These are phyloP conservation scores for Fonsecaea monophora DNA, from an alignment of 2,329 filamentous ascomycete genomes.

Conservation along the genomic window DNA sequence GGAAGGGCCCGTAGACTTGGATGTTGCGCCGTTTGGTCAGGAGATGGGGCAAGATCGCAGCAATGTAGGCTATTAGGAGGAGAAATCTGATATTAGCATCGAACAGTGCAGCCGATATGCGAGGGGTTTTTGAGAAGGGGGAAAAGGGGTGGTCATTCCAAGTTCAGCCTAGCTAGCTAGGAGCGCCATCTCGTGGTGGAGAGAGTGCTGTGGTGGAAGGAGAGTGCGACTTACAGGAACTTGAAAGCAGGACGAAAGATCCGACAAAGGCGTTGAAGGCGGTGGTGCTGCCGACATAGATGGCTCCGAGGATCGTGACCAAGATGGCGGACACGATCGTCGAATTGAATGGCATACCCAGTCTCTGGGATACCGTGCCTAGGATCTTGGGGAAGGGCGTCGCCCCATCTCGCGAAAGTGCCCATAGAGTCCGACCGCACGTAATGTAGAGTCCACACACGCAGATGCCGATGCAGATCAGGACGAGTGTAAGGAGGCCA, in stretches of 20 bases:
- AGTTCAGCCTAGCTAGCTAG: no score
- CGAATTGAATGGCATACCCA: slow-evolving; percentile 63
- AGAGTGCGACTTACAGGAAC: slow-evolving; percentile 47
- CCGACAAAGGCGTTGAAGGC: slow-evolving; percentile 66
- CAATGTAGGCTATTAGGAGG: slow-evolving; percentile 52
- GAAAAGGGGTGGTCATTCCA: no score
- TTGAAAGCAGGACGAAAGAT: slow-evolving; percentile 64
- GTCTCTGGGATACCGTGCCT: slow-evolving; percentile 54
- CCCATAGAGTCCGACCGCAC: slow-evolving; percentile 67
- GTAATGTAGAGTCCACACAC: slow-evolving; percentile 60
- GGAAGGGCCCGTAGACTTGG: slow-evolving; percentile 58
- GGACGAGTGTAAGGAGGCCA: slow-evolving; percentile 61
- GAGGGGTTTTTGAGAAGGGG: no score
- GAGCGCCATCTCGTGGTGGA: no score
- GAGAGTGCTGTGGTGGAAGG: no score
- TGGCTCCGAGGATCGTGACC: slow-evolving; percentile 61
- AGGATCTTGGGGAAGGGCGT: slow-evolving; percentile 60
- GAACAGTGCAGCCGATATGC: background rate
- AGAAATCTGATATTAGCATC: background rate
- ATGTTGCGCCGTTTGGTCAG: slow-evolving; percentile 58
- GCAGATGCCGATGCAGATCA: slow-evolving; percentile 61
- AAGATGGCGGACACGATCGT: slow-evolving; percentile 59
- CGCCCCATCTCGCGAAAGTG: slow-evolving; percentile 64
- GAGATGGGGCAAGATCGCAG: slow-evolving; percentile 61
- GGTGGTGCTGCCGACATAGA: slow-evolving; percentile 49